A percentile compares a stretch with the other conserved stretches of the same genome.
Conservation (phyloP, 1,139 yeast genomes). For the Debaryomyces psychrophilus region DNA sequence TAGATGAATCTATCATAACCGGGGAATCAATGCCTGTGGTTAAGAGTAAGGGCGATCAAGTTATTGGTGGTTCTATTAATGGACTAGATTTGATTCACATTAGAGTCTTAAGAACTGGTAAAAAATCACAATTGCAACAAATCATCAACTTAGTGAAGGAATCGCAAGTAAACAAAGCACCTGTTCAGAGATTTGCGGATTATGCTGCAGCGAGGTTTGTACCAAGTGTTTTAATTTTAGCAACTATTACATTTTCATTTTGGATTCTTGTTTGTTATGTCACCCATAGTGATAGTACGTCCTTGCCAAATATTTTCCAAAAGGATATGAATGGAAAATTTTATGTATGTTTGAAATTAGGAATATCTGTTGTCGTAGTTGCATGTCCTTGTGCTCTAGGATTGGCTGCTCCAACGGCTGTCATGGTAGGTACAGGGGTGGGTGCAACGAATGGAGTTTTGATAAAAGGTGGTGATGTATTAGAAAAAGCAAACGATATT, state of each 20-base stretch:
- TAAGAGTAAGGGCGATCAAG: conserved; percentile 60
- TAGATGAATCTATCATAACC: conserved; percentile 86
- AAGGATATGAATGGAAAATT: conserved; percentile 58
- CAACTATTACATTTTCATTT: conserved; percentile 63
- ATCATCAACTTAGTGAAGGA: conserved; percentile 84
- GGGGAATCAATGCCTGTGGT: conserved; percentile 84
- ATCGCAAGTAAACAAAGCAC: conserved; percentile 88
- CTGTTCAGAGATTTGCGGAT: conserved; percentile 89
- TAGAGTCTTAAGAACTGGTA: conserved; percentile 70
- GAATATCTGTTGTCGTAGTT: conserved; percentile 93
- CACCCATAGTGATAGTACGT: conserved; percentile 27
- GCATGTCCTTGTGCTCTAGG: conserved; percentile 99
- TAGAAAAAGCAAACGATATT: conserved; percentile 72
- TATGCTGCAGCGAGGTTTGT: conserved; percentile 84
- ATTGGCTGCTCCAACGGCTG: conserved; percentile 96
- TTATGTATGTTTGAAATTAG: conserved; percentile 72
- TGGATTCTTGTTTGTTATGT: conserved; percentile 58
- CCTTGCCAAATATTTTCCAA: conserved; percentile 59
- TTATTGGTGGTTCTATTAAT: conserved; percentile 91
- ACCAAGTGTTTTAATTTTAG: conserved; percentile 66
- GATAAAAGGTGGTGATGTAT: conserved; percentile 89
- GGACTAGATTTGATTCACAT: conserved; percentile 75
- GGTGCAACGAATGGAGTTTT: conserved; percentile 90
- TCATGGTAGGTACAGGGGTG: conserved; percentile 97
- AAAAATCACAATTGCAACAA: conserved; percentile 83